Evolutionary conservation across 1,284 basidiomycete genomes (phyloP).

Genomic region (Sphagnurus paluster): DNA sequence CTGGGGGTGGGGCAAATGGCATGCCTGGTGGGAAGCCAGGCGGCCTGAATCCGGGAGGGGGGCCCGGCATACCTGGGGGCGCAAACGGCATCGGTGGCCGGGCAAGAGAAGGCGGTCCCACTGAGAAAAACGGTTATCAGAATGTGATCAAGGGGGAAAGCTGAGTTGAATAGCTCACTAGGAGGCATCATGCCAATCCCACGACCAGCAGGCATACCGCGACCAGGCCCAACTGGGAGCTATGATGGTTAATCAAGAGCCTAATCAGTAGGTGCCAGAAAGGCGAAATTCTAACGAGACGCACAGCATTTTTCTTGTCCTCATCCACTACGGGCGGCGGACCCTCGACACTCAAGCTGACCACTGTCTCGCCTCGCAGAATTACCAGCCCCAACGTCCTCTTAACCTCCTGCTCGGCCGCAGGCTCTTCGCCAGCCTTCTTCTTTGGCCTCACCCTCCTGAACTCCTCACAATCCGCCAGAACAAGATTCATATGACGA

Average conservation of each 20-base stretch:
- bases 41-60: constrained; percentile 82
- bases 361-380: constrained; percentile 94
- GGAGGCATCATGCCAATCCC: constrained; percentile 97
- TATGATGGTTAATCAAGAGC: constrained; percentile 34
- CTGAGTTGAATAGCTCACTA: constrained; percentile 50
- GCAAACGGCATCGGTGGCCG: constrained; percentile 83
- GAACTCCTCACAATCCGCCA: constrained; percentile 98
- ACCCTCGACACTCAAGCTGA: constrained; percentile 93
- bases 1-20: constrained; percentile 79
- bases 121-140: constrained; percentile 32
- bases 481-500: constrained; percentile 98
- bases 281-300: constrained; percentile 20
- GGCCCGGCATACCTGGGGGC: constrained; percentile 82
- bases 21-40: constrained; percentile 80
- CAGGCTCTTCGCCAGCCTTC: constrained; percentile 77
- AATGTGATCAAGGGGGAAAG: constrained; percentile 6
- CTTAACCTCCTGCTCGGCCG: constrained; percentile 93
- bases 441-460: constrained; percentile 86
- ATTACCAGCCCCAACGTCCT: constrained; percentile 95
- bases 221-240: constrained; percentile 89
- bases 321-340: constrained; percentile 92
- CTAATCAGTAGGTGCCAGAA: constrained; percentile 12
- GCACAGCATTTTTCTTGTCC: constrained; percentile 78
- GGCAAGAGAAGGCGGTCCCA: constrained; percentile 69
- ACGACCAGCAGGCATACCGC: constrained; percentile 93